Conservation (phyloP, 2,329 filamentous ascomycete species). For the Aureobasidium sp. region DNA sequence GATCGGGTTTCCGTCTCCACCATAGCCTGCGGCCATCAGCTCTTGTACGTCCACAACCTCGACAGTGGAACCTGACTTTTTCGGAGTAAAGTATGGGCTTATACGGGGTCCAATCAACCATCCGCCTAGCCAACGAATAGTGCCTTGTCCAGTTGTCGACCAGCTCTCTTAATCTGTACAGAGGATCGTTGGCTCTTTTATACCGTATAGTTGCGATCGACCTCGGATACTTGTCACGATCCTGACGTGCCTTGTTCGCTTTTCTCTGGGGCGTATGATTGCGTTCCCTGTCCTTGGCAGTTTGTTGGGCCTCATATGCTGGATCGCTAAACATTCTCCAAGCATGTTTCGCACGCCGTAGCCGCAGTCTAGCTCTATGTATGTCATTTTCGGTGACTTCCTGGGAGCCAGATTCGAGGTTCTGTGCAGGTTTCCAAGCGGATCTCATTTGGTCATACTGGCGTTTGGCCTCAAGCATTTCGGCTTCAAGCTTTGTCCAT, state of each 20-base stretch:
- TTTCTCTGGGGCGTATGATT: neutral
- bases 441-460: neutral
- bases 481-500: neutral
- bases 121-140: neutral
- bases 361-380: neutral
- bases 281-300: fast-evolving
- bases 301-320: neutral
- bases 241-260: fast-evolving
- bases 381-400: neutral
- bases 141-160: neutral
- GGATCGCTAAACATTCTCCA: neutral
- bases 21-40: neutral
- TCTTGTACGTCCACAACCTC: neutral
- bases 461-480: neutral
- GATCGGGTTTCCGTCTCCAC: neutral
- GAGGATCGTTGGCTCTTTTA: neutral
- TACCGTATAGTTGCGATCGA: fast-evolving
- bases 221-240: neutral
- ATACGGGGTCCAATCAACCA: neutral
- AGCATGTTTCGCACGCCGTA: neutral
- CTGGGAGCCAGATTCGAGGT: neutral
- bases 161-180: neutral
- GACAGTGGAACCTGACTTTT: neutral
- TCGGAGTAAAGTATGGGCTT: neutral
- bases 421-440: neutral